Evolutionary conservation across 495 filamentous ascomycete genomes (phyloP), one percentile per base, ranked within the genome.

Genomic region (Aspergillus baeticus): DNA sequence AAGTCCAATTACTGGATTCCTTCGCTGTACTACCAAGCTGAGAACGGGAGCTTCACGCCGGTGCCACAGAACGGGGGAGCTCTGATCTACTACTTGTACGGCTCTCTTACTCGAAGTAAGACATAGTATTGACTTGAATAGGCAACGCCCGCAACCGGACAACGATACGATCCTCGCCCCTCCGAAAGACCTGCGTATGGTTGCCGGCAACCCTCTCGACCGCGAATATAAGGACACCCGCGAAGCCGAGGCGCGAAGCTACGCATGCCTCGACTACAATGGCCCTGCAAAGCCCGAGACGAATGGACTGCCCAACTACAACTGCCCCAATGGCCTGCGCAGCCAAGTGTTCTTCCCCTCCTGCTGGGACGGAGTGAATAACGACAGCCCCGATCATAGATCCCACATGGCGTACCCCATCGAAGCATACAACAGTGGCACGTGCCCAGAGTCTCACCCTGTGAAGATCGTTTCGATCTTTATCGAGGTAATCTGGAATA

Each of bases 1-100:
- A 74, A 85, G 60, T 88, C 84, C 61, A 86, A 85, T 69, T 93
- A 94, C 74, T 93, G 90, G 90, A 80, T 85, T 43, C 87, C 90
- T 2, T 69, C 69, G 35, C 75, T 92, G 15, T 91, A 83, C 72
- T 91, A 82, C 69, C 75, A 81, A 29, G 78, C 80, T 26, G 70
- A 79, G 58, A 87, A 87, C 54, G 84, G 83, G 8, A 77, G 75
- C 38, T 88, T 94, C 64, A 81, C 84, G 59, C 76, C 73, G 42
- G 91, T 93, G 29, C 78, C 87, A 63, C 56, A 59, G 34, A 42
- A 39, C 42, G 56, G 56, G 6, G 56, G 43, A 18, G 49, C 39
- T 10, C 42, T 55, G 14, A 77, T 83, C 53, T 86, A 84, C 55
- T 86, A 87, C 55, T 7, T 34, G 52, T 55, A 23, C 3, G 45